Percentiles rank a stretch among this genome's conserved stretches.
Conservation (phyloP, 1,139 yeast genomes). For the Hansenula anomala region DNA sequence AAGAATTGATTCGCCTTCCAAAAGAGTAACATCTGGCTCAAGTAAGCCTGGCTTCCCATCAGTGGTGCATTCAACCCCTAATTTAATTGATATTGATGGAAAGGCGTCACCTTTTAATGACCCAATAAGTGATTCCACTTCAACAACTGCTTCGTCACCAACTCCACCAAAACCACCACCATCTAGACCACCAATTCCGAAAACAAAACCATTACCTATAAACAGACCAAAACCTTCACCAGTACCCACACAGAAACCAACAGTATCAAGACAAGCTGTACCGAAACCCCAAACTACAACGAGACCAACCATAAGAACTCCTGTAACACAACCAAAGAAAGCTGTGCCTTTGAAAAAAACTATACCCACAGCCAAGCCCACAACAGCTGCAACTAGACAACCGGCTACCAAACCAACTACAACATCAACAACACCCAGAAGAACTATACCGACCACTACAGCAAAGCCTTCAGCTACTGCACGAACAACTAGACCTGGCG, state of each 20-base stretch:
- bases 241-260: conserved; percentile 1
- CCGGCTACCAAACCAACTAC: neutral
- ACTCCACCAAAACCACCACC: conserved; percentile 3
- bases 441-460: neutral
- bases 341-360: neutral
- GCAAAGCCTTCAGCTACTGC: no score
- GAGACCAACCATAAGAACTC: neutral
- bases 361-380: conserved; percentile 2
- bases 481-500: neutral
- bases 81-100: conserved; percentile 1
- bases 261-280: neutral
- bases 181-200: conserved; percentile 10
- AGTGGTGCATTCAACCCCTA: conserved; percentile 10
- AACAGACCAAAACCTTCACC: conserved; percentile 13
- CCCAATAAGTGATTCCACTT: neutral
- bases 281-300: conserved; percentile 3
- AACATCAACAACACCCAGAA: no score
- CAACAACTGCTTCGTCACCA: conserved; percentile 2
- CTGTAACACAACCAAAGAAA: neutral
- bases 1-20: neutral
- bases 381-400: conserved; percentile 2
- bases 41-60: conserved; percentile 1
- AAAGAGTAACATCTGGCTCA: neutral
- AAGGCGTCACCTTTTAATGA: neutral
- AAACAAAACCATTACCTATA: conserved; percentile 6